These are phyloP conservation scores for Raphanus sativus DNA, from an alignment of 345 rosid species.

Conservation along the genomic window DNA sequence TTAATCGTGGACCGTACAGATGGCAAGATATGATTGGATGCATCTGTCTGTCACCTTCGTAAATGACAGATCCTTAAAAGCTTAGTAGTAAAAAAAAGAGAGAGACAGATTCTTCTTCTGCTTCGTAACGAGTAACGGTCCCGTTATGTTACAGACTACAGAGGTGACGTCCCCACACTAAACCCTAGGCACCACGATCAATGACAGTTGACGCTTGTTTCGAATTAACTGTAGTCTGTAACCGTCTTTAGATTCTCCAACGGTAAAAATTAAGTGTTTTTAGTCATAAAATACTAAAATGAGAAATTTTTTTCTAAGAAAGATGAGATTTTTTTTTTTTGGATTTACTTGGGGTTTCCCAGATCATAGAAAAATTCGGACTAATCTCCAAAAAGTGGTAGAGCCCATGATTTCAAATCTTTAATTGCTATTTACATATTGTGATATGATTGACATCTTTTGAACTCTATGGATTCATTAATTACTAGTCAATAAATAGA, in stretches of 20 bases:
- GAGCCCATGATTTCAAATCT: too few relatives aligned
- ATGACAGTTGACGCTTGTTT: conserved; percentile 13
- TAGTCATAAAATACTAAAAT: not conserved
- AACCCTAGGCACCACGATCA: conserved; percentile 8
- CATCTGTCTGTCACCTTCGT: conserved; percentile 31
- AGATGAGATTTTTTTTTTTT: too few relatives aligned
- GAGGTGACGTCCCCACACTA: conserved; percentile 22
- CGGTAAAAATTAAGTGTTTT: not conserved
- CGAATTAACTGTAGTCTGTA: not conserved
- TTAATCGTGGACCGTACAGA: conserved; percentile 14
- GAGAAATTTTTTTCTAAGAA: not conserved
- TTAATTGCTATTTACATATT: not conserved
- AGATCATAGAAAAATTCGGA: too few relatives aligned
- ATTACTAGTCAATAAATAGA: not conserved
- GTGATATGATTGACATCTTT: not conserved
- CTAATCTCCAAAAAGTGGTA: too few relatives aligned
- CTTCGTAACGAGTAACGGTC: conserved; percentile 27
- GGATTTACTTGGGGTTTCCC: too few relatives aligned
- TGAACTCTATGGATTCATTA: not conserved
- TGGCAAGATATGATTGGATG: conserved; percentile 8
- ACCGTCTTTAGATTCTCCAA: conserved; percentile 13
- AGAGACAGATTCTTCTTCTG: conserved; percentile 13
- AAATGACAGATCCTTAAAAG: conserved; percentile 32
- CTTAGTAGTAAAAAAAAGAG: not conserved
- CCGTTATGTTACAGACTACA: conserved; percentile 1